Evolutionary conservation across 1,139 yeast species (phyloP).

Genomic region (Lodderomyces margitis): DNA sequence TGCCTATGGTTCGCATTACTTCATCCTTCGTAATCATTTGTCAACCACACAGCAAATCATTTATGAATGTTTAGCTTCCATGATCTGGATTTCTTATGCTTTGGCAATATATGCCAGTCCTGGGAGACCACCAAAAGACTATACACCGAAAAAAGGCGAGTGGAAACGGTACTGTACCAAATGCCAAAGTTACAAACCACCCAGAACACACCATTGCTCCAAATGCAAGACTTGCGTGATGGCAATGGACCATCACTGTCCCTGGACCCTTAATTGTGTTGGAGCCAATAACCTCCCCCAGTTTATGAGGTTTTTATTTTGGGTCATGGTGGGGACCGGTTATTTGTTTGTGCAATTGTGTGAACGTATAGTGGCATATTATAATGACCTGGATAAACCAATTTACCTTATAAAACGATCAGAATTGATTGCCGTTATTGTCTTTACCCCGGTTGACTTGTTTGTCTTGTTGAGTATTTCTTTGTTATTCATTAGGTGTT

Average conservation of each 20-base stretch:
- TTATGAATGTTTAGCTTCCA: constrained; percentile 48
- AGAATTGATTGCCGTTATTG: constrained; percentile 56
- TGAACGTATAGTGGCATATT: constrained; percentile 44
- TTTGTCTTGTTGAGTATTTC: constrained; percentile 60
- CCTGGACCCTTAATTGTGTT: constrained; percentile 92
- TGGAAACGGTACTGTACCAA: constrained; percentile 50
- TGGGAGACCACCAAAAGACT: constrained; percentile 52
- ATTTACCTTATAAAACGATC: constrained; percentile 52
- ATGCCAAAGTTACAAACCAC: constrained; percentile 90
- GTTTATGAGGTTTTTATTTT: constrained; percentile 70
- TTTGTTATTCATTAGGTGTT: constrained; percentile 59
- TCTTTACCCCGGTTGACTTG: constrained; percentile 54
- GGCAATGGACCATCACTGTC: constrained; percentile 90
- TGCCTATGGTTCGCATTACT: constrained; percentile 65
- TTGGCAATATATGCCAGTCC: constrained; percentile 58
- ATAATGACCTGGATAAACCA: constrained; percentile 56
- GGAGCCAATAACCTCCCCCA: constrained; percentile 83
- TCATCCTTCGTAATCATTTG: constrained; percentile 50
- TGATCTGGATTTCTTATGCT: constrained; percentile 72
- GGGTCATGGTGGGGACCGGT: constrained; percentile 61
- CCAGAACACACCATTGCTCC: constrained; percentile 88
- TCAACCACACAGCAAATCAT: constrained; percentile 38
- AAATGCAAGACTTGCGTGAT: constrained; percentile 68
- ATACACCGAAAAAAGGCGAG: constrained; percentile 27
- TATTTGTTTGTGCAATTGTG: constrained; percentile 46